phyloP scores from a whole-genome alignment of 2,329 filamentous ascomycete genomes.

The Periconia digitata region DNA sequence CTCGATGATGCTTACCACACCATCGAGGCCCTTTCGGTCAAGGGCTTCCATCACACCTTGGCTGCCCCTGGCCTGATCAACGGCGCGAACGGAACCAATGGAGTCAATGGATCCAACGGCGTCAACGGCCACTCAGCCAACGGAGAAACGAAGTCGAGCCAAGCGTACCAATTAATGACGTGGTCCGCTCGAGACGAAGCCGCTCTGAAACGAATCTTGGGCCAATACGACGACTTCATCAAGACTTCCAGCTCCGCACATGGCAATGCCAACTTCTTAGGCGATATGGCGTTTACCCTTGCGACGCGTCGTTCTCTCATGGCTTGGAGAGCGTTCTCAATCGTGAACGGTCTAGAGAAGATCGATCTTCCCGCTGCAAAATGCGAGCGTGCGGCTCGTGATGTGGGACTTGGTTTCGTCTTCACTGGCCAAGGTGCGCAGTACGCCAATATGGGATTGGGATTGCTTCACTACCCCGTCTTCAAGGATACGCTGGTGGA shows the following conservation, averaged over 20 bases:
- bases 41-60: neutral
- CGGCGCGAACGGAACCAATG: neutral
- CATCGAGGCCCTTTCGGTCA: neutral
- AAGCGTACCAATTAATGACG: neutral
- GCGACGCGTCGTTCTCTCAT: neutral
- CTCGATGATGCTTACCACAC: slow-evolving; percentile 19
- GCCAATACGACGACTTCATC: neutral
- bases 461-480: neutral
- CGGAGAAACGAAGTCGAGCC: neutral
- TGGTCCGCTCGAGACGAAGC: neutral
- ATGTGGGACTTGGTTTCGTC: slow-evolving; percentile 7
- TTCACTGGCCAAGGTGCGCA: slow-evolving; percentile 39
- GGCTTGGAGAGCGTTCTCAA: neutral
- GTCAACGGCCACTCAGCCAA: neutral
- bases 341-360: neutral
- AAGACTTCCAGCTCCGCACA: neutral
- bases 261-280: neutral
- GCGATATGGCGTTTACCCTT: slow-evolving; percentile 13
- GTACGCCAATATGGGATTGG: slow-evolving; percentile 24
- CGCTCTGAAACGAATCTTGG: neutral
- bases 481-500: neutral
- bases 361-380: neutral
- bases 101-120: neutral
- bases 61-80: neutral
- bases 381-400: neutral